These are phyloP conservation scores for Scleroderma bovista DNA, from an alignment of 768 basidiomycete species.

Conservation along the genomic window DNA sequence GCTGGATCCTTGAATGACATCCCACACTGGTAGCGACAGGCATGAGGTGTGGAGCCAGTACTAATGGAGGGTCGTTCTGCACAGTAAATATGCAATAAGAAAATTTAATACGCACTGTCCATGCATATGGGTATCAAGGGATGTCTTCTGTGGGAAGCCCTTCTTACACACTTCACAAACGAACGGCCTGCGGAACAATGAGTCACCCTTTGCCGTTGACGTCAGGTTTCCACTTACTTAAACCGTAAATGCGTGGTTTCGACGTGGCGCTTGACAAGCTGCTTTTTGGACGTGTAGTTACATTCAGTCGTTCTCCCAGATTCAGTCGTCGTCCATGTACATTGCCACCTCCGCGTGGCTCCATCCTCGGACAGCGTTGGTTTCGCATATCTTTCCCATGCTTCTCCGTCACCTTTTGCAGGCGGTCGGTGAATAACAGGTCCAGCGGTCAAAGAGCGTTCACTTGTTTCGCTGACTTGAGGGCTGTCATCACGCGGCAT, in stretches of 20 bases:
- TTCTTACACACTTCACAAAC: conserved; percentile 48
- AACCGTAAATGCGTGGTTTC: conserved; percentile 56
- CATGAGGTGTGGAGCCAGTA: conserved; percentile 51
- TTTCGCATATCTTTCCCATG: conserved; percentile 31
- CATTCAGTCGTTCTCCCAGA: conserved; percentile 31
- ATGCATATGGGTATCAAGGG: conserved; percentile 51
- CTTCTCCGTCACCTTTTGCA: conserved; percentile 22
- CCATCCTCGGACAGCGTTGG: conserved; percentile 30
- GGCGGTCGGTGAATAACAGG: conserved; percentile 19
- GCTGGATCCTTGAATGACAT: conserved; percentile 61
- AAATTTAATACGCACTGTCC: conserved; percentile 37
- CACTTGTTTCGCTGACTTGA: conserved; percentile 28
- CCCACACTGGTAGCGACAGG: conserved; percentile 46
- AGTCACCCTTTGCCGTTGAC: conserved; percentile 8
- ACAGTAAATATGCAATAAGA: conserved; percentile 21
- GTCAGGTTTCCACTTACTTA: conserved; percentile 39
- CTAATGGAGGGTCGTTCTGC: conserved; percentile 25
- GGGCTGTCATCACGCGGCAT: conserved; percentile 27
- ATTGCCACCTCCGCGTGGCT: conserved; percentile 33
- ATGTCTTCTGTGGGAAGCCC: conserved; percentile 55
- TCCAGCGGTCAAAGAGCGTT: conserved; percentile 13
- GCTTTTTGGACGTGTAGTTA: conserved; percentile 48
- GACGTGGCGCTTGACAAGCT: conserved; percentile 65
- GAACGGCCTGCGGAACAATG: conserved; percentile 38
- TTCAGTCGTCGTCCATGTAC: conserved; percentile 36